Evolutionary conservation across 805 yeast species (phyloP), one percentile per base, ranked within the genome.

Genomic region (Alloascoidea africana): DNA sequence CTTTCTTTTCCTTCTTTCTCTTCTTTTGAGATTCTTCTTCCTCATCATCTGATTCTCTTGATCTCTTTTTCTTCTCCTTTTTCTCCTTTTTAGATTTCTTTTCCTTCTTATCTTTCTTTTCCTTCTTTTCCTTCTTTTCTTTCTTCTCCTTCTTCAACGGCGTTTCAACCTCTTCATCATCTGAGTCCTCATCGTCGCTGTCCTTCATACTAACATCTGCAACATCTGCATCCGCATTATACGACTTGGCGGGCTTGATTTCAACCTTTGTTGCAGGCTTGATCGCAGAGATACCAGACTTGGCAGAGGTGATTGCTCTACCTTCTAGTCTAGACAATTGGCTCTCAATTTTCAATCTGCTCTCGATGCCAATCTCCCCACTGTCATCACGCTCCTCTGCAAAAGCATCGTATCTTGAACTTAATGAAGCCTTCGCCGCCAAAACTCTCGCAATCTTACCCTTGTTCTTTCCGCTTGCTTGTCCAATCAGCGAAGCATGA

Each of bases 381-480:
- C 84, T 73, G 54, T 91, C 97, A 50, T 85, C 94, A 62, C 96
- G 76, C 52, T 91, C 97, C 67, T 91, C 98, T 46, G 96, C 80
- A 44, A 91, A 68, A 19, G 96, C 94, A 66, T 91, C 98, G 60
- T 82, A 89, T 70, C 98, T 83, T 50, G 89, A 68, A 44, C 96
- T 83, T 52, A 91, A 93, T 39, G 98, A 94, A 48, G 96, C 94
- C 68, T 91, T 91, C 42, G 97, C 97, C 51, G 98, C 98, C 46
- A 91, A 73, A 49, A 91, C 95, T 68, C 98, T 80, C 41, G 98
- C 97, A 58, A 91, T 85, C 70, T 87, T 91, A 68, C 98, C 98
- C 72, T 91, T 91, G 68, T 91, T 91, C 65, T 82, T 82, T 63
- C 96, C 96, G 37, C 94, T 72, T 41, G 98, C 98, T 70, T 89